Evolutionary conservation across 108 stramenopile species (phyloP).

Genomic region (Chaetoceros tenuissimus): DNA sequence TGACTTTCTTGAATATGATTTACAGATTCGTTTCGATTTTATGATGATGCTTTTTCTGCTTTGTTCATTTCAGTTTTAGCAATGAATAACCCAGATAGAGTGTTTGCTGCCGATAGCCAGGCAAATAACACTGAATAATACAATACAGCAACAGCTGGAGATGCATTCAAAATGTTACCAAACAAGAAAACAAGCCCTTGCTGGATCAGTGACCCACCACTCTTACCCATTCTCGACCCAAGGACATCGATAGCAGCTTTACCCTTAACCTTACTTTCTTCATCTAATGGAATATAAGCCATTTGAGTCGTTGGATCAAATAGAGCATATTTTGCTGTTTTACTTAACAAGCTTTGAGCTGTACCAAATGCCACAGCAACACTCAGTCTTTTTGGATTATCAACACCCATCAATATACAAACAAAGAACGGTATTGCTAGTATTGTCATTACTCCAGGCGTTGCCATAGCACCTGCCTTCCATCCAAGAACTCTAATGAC

Average conservation of each 20-base stretch:
- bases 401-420: conserved; percentile 72
- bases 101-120: conserved; percentile 75
- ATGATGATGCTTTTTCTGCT: neutral
- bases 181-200: conserved; percentile 87
- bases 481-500: conserved; percentile 88
- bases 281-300: conserved; percentile 95
- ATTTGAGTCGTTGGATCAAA: conserved; percentile 89
- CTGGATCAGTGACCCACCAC: conserved; percentile 90
- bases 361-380: conserved; percentile 83
- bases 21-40: no score
- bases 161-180: conserved; percentile 86
- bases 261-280: conserved; percentile 93
- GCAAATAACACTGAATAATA: conserved; percentile 70
- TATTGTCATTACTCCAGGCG: conserved; percentile 82
- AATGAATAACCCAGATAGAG: conserved; percentile 53
- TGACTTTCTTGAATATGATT: no score
- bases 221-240: conserved; percentile 90
- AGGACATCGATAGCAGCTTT: conserved; percentile 95
- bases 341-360: conserved; percentile 80
- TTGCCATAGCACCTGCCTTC: conserved; percentile 88
- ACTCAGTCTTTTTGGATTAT: conserved; percentile 51
- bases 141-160: conserved; percentile 75
- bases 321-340: conserved; percentile 87
- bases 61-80: conserved; percentile 9
- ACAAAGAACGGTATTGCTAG: conserved; percentile 86